Percentiles rank a stretch among this genome's conserved stretches.
Conservation (phyloP, 345 rosid species). For the Eucalyptus marginata region DNA sequence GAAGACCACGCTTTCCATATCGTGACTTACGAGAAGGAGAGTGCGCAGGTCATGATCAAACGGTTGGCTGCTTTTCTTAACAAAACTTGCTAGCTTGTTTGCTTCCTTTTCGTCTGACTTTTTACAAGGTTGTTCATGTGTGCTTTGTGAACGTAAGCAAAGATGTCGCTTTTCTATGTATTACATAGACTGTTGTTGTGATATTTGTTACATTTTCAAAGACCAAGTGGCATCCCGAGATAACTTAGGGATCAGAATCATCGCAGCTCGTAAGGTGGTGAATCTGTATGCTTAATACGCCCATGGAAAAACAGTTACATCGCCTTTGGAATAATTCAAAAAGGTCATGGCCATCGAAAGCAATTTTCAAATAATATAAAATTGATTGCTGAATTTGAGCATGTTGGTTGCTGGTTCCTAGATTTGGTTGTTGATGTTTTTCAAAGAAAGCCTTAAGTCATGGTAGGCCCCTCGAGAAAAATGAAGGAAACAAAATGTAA, state of each 20-base stretch:
- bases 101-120: background rate
- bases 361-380: background rate
- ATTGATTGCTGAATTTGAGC: background rate
- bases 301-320: background rate
- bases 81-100: background rate
- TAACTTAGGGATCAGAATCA: background rate
- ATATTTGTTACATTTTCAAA: background rate
- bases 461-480: background rate
- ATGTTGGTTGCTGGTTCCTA: background rate
- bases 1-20: slow-evolving; percentile 36
- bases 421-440: too few species aligned
- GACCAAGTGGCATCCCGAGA: background rate
- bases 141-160: background rate
- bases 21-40: slow-evolving; percentile 7
- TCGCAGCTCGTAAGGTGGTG: background rate
- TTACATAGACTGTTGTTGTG: background rate
- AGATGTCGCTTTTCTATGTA: background rate
- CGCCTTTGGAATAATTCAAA: background rate
- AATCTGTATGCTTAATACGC: background rate
- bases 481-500: background rate
- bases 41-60: slow-evolving; percentile 7
- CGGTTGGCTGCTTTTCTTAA: slow-evolving; percentile 20
- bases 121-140: background rate
- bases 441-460: background rate
- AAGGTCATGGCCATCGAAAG: background rate